These are phyloP conservation scores for Pleurotus pulmonarius DNA, from an alignment of 768 basidiomycete species.

Conservation along the genomic window DNA sequence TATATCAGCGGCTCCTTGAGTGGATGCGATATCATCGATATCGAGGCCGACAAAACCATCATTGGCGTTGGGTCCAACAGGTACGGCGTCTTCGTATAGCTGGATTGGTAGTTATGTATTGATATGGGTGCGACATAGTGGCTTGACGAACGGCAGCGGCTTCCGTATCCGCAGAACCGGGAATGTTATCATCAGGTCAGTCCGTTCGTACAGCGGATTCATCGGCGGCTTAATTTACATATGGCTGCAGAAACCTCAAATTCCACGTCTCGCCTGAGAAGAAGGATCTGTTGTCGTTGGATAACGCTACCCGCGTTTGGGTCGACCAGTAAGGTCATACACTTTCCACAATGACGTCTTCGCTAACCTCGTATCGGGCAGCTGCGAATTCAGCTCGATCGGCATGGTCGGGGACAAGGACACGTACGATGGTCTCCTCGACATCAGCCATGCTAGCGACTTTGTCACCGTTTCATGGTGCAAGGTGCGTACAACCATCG, in stretches of 20 bases:
- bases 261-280: conserved; percentile 1
- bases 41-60: conserved; percentile 1
- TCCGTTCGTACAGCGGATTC: too few species aligned
- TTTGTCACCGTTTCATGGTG: conserved; percentile 2
- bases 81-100: too few species aligned
- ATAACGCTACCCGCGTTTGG: background rate
- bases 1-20: background rate
- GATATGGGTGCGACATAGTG: too few species aligned
- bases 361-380: background rate
- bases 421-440: background rate
- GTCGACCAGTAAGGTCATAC: background rate
- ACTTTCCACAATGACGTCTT: background rate
- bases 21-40: conserved; percentile 1
- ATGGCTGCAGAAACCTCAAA: background rate
- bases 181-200: conserved; percentile 4
- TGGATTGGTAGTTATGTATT: too few species aligned
- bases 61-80: background rate
- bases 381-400: conserved; percentile 2
- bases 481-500: background rate
- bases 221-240: background rate
- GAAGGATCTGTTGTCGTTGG: background rate
- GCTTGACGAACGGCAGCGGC: background rate
- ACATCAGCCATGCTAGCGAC: background rate
- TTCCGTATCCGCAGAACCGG: conserved; percentile 1
- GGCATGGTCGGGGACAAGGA: background rate